Base-by-base conservation (phyloP, 805 yeast genomes). In the Starmerella etchellsii region DNA sequence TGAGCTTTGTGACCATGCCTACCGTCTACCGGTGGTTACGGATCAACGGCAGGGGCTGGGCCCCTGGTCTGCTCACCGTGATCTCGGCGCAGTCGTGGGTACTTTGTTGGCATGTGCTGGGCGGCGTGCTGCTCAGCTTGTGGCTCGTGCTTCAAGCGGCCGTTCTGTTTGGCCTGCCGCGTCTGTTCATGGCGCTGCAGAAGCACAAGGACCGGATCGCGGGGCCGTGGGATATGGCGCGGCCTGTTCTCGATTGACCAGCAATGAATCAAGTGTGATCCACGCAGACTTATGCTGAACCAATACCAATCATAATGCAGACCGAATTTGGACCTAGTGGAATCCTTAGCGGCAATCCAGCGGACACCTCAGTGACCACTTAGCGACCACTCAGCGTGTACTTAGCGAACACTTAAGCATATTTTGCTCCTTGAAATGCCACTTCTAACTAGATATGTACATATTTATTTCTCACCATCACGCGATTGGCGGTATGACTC, bases 141-240 rank as follows among this genome's bases (percentile, higher is more conserved):
- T 79, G 88, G 81, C 23, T 69, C 2, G 38, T 61, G 1, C 54
- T 70, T 5, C 75, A 75, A 42, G 49, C 66, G 0, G 54, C 64
- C 31, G 69, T 81, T 1, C 58, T 67, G 2, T 59, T 79, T 8
- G 63, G 73, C 1, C 69, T 82, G 19, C 95, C 95, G 2, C 66
- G 69, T 37, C 78, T 82, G 61, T 78, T 82, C 51, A 60, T 82
- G 36, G 68, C 68, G 24, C 62, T 84, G 30, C 95, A 83, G 54
- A 71, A 73, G 57, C 82, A 82, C 56, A 83, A 83, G 58, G 81
- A 65, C 55, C 94, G 82, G 57, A 64, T 83, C 39, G 87, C 81
- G 57, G 95, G 95, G 0, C 95, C 95, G 1, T 83, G 95, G 95
- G 95, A 83, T 57, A 74, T 80, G 1, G 94, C 94, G 5, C 75